These are phyloP conservation scores for Ophiostoma himal-ulmi DNA, from an alignment of 2,329 filamentous ascomycete genomes.

Conservation along the genomic window DNA sequence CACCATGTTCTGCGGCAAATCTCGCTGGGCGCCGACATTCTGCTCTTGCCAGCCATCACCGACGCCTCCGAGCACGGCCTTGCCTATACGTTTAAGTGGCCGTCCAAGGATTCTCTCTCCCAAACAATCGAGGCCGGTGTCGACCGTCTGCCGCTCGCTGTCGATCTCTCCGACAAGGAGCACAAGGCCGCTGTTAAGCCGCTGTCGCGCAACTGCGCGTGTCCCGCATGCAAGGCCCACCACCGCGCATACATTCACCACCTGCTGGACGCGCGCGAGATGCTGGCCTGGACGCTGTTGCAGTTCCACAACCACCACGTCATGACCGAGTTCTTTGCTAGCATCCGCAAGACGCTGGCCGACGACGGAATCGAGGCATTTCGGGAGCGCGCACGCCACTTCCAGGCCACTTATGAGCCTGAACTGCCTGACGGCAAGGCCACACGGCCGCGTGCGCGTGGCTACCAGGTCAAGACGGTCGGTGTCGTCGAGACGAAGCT, in stretches of 20 bases:
- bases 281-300: slow-evolving; percentile 90
- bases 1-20: slow-evolving; percentile 73
- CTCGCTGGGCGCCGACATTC: slow-evolving; percentile 69
- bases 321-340: slow-evolving; percentile 65
- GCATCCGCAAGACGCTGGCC: slow-evolving; percentile 59
- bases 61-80: slow-evolving; percentile 76
- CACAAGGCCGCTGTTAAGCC: slow-evolving; percentile 60
- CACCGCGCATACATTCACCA: slow-evolving; percentile 85
- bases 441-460: slow-evolving; percentile 69
- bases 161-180: slow-evolving; percentile 66
- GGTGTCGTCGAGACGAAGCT: slow-evolving; percentile 52
- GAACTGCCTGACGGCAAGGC: slow-evolving; percentile 70
- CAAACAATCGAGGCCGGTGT: neutral
- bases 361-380: slow-evolving; percentile 53
- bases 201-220: slow-evolving; percentile 59
- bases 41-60: slow-evolving; percentile 62
- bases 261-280: slow-evolving; percentile 82
- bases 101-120: slow-evolving; percentile 32
- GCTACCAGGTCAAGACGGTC: slow-evolving; percentile 73
- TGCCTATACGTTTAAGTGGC: slow-evolving; percentile 73
- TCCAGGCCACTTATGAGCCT: slow-evolving; percentile 56
- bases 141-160: slow-evolving; percentile 53
- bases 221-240: slow-evolving; percentile 78
- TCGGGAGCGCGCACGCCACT: slow-evolving; percentile 42
- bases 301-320: slow-evolving; percentile 85